Conservation (phyloP, 306 rosid genomes). For the Vigna trinervia region DNA sequence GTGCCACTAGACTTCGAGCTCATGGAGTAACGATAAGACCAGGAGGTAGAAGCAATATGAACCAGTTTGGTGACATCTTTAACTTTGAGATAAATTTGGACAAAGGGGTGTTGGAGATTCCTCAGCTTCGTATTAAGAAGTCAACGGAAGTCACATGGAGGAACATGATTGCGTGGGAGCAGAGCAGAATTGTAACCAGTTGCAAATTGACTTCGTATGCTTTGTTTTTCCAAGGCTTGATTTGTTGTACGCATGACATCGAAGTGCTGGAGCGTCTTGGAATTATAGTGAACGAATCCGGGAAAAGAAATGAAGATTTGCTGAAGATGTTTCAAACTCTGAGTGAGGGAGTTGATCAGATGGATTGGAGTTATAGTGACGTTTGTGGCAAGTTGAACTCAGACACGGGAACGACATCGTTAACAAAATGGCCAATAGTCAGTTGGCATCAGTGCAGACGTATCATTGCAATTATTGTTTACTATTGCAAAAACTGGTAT, state of each 20-base stretch:
- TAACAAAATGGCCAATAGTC: background rate
- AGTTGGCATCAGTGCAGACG: background rate
- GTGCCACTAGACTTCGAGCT: slow-evolving; percentile 20
- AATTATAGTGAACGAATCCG: background rate
- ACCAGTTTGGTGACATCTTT: background rate
- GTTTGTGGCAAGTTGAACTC: background rate
- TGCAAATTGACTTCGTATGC: slow-evolving; percentile 22
- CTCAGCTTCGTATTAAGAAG: background rate
- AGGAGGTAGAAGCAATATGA: background rate
- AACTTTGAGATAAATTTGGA: background rate
- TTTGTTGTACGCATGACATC: background rate
- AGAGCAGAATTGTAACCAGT: background rate
- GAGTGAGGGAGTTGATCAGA: background rate
- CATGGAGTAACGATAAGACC: background rate
- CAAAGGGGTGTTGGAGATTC: background rate
- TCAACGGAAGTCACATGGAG: slow-evolving; percentile 9
- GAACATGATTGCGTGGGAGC: slow-evolving; percentile 42
- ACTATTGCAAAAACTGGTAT: background rate
- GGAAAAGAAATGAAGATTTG: slow-evolving; percentile 20
- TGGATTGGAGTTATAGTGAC: background rate
- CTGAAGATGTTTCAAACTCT: background rate
- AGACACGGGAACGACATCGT: background rate
- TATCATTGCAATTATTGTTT: background rate
- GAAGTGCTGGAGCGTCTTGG: background rate
- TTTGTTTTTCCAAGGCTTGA: slow-evolving; percentile 26